phyloP scores from a whole-genome alignment of 78 protist genomes.

The Dictyostelium brefeldianum region DNA sequence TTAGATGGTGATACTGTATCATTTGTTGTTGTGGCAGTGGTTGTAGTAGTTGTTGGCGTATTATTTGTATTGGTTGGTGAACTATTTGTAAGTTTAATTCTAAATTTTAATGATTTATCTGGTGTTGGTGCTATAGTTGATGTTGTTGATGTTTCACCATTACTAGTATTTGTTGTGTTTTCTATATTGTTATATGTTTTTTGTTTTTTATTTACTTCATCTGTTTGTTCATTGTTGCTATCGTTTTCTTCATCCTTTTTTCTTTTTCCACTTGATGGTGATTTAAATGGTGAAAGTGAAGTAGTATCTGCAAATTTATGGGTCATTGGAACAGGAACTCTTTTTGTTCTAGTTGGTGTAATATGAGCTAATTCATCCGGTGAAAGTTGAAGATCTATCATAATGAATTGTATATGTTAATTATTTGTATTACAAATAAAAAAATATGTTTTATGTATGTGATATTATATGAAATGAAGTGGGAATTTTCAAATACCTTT shows the following conservation, averaged over 20 bases:
- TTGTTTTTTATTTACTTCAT: background rate
- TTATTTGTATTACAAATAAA: too few species aligned
- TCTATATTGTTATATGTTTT: background rate
- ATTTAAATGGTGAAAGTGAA: background rate
- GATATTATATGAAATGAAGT: background rate
- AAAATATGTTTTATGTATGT: too few species aligned
- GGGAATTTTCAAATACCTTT: background rate
- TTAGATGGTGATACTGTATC: conserved; percentile 7
- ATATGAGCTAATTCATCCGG: background rate
- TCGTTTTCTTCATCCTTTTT: background rate
- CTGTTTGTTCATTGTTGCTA: background rate
- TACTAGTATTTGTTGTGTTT: background rate
- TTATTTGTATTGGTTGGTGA: background rate
- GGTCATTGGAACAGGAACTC: background rate
- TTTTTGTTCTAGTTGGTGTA: conserved; percentile 19
- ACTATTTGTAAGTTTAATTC: background rate
- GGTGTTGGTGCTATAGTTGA: background rate
- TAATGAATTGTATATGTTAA: background rate
- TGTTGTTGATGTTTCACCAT: background rate
- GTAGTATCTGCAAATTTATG: background rate
- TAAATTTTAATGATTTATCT: background rate
- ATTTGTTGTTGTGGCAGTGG: background rate
- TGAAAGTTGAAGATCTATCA: background rate
- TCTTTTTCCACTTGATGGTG: conserved; percentile 19
- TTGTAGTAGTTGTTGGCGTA: background rate